A percentile compares a stretch with the other conserved stretches of the same genome.
Evolutionary conservation across 257 asterid genomes (phyloP).

Genomic region (Ophiorrhiza pumila): DNA sequence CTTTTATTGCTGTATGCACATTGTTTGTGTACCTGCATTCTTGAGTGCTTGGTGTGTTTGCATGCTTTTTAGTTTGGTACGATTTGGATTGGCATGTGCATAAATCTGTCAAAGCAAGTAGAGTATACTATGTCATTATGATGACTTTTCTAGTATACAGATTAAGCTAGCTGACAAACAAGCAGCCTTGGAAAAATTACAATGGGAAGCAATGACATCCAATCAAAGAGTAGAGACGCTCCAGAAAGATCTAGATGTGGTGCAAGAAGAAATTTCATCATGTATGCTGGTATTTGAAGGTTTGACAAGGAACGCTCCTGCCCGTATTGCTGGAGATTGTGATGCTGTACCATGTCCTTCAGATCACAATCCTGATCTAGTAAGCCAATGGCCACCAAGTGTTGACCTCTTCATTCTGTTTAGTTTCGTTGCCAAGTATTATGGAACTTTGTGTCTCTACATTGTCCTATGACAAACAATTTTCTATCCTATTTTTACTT

Average conservation of each 20-base stretch:
- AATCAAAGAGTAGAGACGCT: constrained; percentile 67
- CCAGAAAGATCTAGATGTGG: constrained; percentile 59
- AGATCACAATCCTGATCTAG: constrained; percentile 44
- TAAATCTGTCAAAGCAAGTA: not conserved
- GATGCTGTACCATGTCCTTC: constrained; percentile 37
- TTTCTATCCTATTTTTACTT: not conserved
- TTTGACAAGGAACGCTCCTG: constrained; percentile 41
- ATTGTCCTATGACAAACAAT: not conserved
- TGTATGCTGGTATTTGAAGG: constrained; percentile 64
- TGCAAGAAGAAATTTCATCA: constrained; percentile 62
- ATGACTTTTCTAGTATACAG: constrained; percentile 29
- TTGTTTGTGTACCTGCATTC: not conserved
- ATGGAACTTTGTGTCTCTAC: not conserved
- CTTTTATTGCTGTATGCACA: not conserved
- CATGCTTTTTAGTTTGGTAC: not conserved
- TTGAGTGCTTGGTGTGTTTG: not conserved
- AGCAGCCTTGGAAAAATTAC: constrained; percentile 89
- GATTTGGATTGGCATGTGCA: not conserved
- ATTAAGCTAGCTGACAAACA: constrained; percentile 94
- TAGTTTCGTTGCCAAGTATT: not conserved
- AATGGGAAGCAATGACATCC: constrained; percentile 85
- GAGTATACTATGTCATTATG: not conserved
- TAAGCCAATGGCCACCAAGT: constrained; percentile 35
- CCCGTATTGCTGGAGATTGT: constrained; percentile 39
- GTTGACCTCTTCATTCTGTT: not conserved